Conservation (phyloP, 2,329 filamentous ascomycete species). For the Rhynchosporium secalis region DNA sequence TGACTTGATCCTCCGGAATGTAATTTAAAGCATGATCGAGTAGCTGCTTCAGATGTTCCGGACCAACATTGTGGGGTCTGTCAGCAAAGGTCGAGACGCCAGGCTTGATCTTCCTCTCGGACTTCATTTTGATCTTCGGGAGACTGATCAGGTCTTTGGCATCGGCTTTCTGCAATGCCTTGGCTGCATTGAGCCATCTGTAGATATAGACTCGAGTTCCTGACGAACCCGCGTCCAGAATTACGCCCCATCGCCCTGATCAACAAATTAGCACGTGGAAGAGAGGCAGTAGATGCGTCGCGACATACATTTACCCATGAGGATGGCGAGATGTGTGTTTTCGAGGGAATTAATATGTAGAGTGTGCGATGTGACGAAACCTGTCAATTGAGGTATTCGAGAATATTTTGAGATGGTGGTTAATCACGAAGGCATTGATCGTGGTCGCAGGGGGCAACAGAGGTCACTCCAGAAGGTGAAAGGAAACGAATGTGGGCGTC, state of each 20-base stretch:
- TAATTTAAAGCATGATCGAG: slow-evolving; percentile 78
- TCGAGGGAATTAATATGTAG: slow-evolving; percentile 6
- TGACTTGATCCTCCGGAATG: slow-evolving; percentile 73
- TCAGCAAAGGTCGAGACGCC: slow-evolving; percentile 89
- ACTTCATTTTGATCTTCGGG: slow-evolving; percentile 79
- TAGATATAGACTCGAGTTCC: slow-evolving; percentile 95
- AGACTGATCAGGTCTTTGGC: slow-evolving; percentile 64
- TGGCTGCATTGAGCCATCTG: slow-evolving; percentile 79
- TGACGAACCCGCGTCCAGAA: slow-evolving; percentile 96
- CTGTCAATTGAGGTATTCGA: slow-evolving; percentile 16
- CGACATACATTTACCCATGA: slow-evolving; percentile 40
- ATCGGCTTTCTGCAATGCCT: slow-evolving; percentile 62
- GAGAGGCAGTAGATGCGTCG: background rate
- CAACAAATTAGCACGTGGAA: slow-evolving; percentile 13
- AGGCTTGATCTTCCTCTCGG: slow-evolving; percentile 90
- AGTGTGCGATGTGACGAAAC: slow-evolving; percentile 16
- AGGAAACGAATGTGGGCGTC: slow-evolving; percentile 31
- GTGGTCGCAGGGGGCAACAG: slow-evolving; percentile 18
- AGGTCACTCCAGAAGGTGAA: slow-evolving; percentile 5
- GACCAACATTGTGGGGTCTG: slow-evolving; percentile 72
- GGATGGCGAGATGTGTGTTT: slow-evolving; percentile 17
- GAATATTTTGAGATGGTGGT: slow-evolving; percentile 20
- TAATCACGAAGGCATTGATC: slow-evolving; percentile 32
- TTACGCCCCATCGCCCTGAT: slow-evolving; percentile 74
- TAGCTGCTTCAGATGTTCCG: slow-evolving; percentile 76